Percentiles rank a stretch among this genome's conserved stretches.
These are phyloP conservation scores for Ilyonectria destructans DNA, from an alignment of 2,329 filamentous ascomycete genomes.

Conservation along the genomic window DNA sequence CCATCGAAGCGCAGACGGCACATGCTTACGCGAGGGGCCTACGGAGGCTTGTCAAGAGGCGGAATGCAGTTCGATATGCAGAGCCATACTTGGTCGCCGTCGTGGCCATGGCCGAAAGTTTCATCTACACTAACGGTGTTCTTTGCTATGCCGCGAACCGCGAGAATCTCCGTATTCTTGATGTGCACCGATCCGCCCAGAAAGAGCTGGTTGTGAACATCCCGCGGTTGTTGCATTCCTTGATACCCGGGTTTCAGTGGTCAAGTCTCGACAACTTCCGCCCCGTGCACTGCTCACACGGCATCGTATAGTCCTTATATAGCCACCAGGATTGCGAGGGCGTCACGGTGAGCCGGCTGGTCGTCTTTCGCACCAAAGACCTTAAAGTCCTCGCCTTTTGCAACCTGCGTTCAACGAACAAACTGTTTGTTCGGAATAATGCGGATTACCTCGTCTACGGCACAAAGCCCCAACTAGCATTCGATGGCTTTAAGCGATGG, in stretches of 20 bases:
- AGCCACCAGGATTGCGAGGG: slow-evolving; percentile 55
- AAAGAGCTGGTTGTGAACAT: slow-evolving; percentile 73
- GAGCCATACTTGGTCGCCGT: slow-evolving; percentile 74
- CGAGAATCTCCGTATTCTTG: slow-evolving; percentile 69
- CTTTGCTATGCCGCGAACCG: slow-evolving; percentile 74
- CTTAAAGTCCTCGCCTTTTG: slow-evolving; percentile 59
- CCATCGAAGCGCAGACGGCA: slow-evolving; percentile 37
- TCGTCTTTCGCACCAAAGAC: slow-evolving; percentile 63
- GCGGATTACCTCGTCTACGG: slow-evolving; percentile 76
- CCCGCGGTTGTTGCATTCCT: slow-evolving; percentile 56
- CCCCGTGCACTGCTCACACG: slow-evolving; percentile 71
- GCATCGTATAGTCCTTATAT: slow-evolving; percentile 72
- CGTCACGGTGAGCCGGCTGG: slow-evolving; percentile 65
- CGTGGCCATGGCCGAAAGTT: slow-evolving; percentile 73
- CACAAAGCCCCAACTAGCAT: slow-evolving; percentile 70
- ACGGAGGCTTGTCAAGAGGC: slow-evolving; percentile 73
- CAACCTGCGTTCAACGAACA: slow-evolving; percentile 63
- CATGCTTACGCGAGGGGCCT: slow-evolving; percentile 54
- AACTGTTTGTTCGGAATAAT: slow-evolving; percentile 79
- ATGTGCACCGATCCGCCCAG: slow-evolving; percentile 66
- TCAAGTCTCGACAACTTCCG: slow-evolving; percentile 64
- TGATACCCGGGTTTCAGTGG: slow-evolving; percentile 55
- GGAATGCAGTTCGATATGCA: slow-evolving; percentile 73
- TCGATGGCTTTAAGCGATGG: slow-evolving; percentile 76
- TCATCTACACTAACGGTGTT: slow-evolving; percentile 75